Conservation (phyloP, 768 basidiomycete species). For the Tricholoma flavovirens region DNA sequence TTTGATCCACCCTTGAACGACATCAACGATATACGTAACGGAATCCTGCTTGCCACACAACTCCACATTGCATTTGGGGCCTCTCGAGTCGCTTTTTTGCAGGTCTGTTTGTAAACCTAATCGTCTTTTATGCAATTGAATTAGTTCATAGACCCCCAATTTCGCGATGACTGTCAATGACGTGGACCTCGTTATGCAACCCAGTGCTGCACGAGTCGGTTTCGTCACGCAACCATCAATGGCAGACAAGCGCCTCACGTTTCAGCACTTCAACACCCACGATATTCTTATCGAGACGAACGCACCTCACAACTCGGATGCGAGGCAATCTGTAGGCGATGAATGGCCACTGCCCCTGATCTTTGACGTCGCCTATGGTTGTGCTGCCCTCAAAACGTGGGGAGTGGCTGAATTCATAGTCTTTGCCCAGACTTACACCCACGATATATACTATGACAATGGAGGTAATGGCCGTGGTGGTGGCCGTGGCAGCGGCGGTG, state of each 20-base stretch:
- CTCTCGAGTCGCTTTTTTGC: conserved; percentile 16
- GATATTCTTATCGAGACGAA: not conserved
- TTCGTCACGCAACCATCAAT: conserved; percentile 3
- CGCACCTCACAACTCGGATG: conserved; percentile 17
- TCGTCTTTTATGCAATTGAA: conserved; percentile 8
- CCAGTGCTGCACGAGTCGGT: not conserved
- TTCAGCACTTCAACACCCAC: conserved; percentile 6
- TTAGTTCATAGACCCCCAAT: conserved; percentile 15
- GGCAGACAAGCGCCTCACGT: not conserved
- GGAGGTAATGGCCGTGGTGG: not conserved
- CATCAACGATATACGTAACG: conserved; percentile 17
- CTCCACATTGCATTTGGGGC: conserved; percentile 11
- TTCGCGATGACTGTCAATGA: conserved; percentile 15
- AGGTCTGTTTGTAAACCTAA: conserved; percentile 15
- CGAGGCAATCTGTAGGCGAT: conserved; percentile 6
- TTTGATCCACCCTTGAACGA: conserved; percentile 14
- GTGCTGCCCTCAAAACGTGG: conserved; percentile 17
- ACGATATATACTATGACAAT: conserved; percentile 11
- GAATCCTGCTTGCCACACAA: conserved; percentile 5
- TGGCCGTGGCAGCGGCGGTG: not conserved
- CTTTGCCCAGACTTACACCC: conserved; percentile 9
- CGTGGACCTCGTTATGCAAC: conserved; percentile 15
- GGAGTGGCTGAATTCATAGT: conserved; percentile 10
- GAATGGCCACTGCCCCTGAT: conserved; percentile 13
- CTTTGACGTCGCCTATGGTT: conserved; percentile 15